These are phyloP conservation scores for Pseudoscleropodium purum DNA, from an alignment of 225 moss, liverwort and hornwort species.

Conservation along the genomic window DNA sequence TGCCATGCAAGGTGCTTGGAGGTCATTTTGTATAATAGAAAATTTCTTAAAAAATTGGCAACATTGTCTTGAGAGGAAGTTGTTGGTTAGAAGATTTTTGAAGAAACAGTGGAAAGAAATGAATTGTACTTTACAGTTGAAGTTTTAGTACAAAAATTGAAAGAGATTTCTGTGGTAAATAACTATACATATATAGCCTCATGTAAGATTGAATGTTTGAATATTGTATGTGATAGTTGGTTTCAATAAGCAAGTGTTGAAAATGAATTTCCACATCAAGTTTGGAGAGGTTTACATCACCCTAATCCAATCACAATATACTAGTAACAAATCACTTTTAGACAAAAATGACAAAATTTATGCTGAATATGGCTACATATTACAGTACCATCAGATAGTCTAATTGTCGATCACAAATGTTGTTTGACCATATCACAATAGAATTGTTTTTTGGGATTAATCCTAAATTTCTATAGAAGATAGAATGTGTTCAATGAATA, in stretches of 20 bases:
- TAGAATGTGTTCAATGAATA: neutral
- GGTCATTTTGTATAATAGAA: no score
- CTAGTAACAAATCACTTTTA: neutral
- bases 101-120: no score
- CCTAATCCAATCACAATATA: neutral
- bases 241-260: neutral
- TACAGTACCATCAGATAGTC: neutral
- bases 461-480: no score
- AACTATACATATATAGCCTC: neutral
- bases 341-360: neutral
- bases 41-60: neutral
- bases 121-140: no score
- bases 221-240: rapidly evolving
- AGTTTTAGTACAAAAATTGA: neutral
- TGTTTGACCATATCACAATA: neutral
- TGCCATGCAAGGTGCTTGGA: neutral
- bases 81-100: neutral
- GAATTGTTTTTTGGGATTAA: rapidly evolving
- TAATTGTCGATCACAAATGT: neutral
- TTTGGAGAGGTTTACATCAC: rapidly evolving
- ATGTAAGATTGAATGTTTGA: neutral
- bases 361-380: rapidly evolving
- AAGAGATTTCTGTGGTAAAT: neutral
- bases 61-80: neutral
- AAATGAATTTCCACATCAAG: neutral